phyloP scores from a whole-genome alignment of 2,329 filamentous ascomycete genomes.

The Diplodia scrobiculata region DNA sequence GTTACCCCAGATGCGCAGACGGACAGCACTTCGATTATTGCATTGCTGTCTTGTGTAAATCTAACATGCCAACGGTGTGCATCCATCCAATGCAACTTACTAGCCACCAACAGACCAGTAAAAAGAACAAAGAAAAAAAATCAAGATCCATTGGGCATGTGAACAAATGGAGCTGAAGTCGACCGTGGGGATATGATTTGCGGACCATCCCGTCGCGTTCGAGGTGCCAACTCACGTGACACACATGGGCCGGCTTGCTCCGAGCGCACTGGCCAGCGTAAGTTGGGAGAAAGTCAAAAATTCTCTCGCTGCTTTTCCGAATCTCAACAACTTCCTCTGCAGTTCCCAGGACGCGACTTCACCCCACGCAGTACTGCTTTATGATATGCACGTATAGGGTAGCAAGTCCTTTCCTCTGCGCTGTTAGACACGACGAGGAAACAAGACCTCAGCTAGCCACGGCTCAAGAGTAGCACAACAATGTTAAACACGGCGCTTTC shows the following conservation, averaged over 20 bases:
- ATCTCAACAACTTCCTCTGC: not conserved
- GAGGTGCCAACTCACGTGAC: not conserved
- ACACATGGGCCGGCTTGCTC: not conserved
- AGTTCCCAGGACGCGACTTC: not conserved
- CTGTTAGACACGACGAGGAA: not conserved
- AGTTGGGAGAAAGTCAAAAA: not conserved
- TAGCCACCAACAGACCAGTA: no score
- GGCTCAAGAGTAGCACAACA: not conserved
- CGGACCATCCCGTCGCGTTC: not conserved
- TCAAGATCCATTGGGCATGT: no score
- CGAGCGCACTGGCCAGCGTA: not conserved
- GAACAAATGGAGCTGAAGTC: no score
- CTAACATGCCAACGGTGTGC: not conserved
- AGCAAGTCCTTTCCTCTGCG: constrained; percentile 25
- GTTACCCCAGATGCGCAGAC: no score
- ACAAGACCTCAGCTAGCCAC: not conserved
- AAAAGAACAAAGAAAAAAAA: no score
- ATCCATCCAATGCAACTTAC: no score
- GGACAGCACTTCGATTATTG: no score
- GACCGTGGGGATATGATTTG: not conserved
- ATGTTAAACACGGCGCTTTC: constrained; percentile 70
- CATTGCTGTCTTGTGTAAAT: no score
- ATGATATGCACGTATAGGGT: constrained; percentile 16
- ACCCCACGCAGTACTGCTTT: not conserved
- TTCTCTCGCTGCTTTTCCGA: not conserved